Evolutionary conservation across 768 basidiomycete genomes (phyloP).

Genomic region (Suillus lakei): DNA sequence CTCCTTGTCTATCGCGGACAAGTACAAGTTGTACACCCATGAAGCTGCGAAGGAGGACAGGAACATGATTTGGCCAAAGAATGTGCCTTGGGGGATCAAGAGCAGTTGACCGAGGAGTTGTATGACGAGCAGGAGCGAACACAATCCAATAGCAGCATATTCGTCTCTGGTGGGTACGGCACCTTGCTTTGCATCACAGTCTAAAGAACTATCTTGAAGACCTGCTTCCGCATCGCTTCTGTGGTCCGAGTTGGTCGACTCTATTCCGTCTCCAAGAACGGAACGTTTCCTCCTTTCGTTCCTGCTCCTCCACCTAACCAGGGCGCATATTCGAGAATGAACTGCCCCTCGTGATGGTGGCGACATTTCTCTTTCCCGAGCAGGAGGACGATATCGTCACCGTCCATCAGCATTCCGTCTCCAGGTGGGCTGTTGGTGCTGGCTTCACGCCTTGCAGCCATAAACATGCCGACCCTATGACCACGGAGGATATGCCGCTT

Average conservation of each 20-base stretch:
- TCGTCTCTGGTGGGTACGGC: no score
- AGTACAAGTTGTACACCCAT: conserved; percentile 36
- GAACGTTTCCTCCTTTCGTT: not conserved
- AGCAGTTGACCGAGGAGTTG: no score
- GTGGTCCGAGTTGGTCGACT: conserved; percentile 8
- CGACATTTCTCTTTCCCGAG: conserved; percentile 19
- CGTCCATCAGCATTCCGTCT: conserved; percentile 28
- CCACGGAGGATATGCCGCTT: conserved; percentile 22
- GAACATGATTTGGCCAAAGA: no score
- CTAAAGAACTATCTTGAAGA: not conserved
- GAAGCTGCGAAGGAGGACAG: no score
- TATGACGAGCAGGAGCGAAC: no score
- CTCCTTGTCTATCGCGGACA: conserved; percentile 37
- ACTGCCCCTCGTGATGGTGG: conserved; percentile 21
- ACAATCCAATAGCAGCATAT: no score
- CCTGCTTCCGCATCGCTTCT: conserved; percentile 4
- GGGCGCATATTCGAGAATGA: conserved; percentile 25
- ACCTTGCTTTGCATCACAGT: not conserved
- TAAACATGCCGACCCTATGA: conserved; percentile 16
- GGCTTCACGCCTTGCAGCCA: conserved; percentile 14
- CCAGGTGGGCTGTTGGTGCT: conserved; percentile 31
- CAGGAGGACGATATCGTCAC: conserved; percentile 17
- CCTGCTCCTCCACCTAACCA: not conserved
- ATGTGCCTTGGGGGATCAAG: no score
- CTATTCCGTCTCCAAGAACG: not conserved